phyloP scores from a whole-genome alignment of 2,329 filamentous ascomycete genomes.

The Sporothrix schenckii region DNA sequence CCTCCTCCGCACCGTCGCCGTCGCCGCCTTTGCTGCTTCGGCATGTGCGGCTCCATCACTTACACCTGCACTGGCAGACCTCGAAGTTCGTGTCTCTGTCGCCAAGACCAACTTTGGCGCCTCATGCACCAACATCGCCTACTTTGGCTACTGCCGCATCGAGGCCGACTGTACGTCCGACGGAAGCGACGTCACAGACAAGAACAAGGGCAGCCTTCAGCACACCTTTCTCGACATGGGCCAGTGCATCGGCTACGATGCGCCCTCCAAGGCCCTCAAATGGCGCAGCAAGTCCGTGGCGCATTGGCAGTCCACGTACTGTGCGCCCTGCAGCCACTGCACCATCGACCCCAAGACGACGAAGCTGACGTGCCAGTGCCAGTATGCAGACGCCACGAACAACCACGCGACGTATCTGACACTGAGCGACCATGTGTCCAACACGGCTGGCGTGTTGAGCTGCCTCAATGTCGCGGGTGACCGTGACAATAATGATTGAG shows the following conservation, averaged over 20 bases:
- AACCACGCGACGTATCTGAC: constrained; percentile 27
- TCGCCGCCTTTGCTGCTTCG: neutral
- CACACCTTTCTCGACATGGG: constrained; percentile 33
- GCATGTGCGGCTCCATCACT: neutral
- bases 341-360: constrained; percentile 31
- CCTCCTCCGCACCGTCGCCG: neutral
- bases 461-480: constrained; percentile 27
- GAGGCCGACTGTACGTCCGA: constrained; percentile 33
- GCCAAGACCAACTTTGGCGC: constrained; percentile 25
- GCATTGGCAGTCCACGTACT: constrained; percentile 30
- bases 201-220: constrained; percentile 15
- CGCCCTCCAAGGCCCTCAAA: neutral
- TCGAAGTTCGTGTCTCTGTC: neutral
- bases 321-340: constrained; percentile 34
- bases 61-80: neutral
- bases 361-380: constrained; percentile 32
- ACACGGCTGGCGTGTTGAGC: constrained; percentile 28
- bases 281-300: constrained; percentile 30
- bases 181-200: constrained; percentile 12
- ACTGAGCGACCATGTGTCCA: constrained; percentile 32
- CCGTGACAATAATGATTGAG: constrained; percentile 15
- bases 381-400: neutral
- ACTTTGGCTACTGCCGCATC: constrained; percentile 35
- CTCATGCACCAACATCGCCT: constrained; percentile 31
- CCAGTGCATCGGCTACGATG: constrained; percentile 33